Evolutionary conservation across 2,329 filamentous ascomycete genomes (phyloP).

Genomic region (Cordyceps cateniannulata): DNA sequence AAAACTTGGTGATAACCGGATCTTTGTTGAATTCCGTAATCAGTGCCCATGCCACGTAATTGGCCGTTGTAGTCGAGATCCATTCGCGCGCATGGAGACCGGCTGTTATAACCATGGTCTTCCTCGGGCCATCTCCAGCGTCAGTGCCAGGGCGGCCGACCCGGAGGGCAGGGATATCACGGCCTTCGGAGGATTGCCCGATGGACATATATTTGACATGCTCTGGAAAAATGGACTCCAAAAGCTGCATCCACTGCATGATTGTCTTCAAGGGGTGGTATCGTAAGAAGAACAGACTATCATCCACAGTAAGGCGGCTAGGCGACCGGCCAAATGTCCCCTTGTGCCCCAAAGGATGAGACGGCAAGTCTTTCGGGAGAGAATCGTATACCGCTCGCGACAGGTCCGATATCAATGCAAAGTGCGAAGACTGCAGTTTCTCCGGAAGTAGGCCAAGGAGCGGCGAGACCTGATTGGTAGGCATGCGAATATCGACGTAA

Average conservation of each 20-base stretch:
- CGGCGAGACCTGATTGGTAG: conserved; percentile 68
- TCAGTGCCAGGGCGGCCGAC: conserved; percentile 54
- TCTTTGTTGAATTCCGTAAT: conserved; percentile 76
- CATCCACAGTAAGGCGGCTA: conserved; percentile 32
- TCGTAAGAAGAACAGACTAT: conserved; percentile 83
- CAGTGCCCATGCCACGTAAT: conserved; percentile 82
- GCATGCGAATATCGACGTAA: conserved; percentile 78
- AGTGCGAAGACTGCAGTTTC: conserved; percentile 65
- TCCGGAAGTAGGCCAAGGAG: conserved; percentile 71
- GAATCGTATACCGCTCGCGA: conserved; percentile 65
- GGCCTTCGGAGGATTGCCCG: conserved; percentile 81
- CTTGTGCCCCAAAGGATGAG: conserved; percentile 18
- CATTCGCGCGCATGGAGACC: conserved; percentile 93
- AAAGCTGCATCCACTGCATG: conserved; percentile 82
- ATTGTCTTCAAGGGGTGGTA: conserved; percentile 84
- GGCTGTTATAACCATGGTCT: conserved; percentile 75
- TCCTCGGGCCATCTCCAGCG: conserved; percentile 45
- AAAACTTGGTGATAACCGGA: conserved; percentile 64
- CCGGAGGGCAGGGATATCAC: conserved; percentile 75
- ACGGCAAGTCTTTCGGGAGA: conserved; percentile 20
- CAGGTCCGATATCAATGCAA: conserved; percentile 72
- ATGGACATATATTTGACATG: conserved; percentile 69
- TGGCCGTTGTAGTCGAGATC: conserved; percentile 89
- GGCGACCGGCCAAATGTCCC: conserved; percentile 24
- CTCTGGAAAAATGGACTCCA: conserved; percentile 83